Percentiles rank a stretch among this genome's conserved stretches.
Conservation (phyloP, 768 basidiomycete genomes). For the Suillus cothurnatus region DNA sequence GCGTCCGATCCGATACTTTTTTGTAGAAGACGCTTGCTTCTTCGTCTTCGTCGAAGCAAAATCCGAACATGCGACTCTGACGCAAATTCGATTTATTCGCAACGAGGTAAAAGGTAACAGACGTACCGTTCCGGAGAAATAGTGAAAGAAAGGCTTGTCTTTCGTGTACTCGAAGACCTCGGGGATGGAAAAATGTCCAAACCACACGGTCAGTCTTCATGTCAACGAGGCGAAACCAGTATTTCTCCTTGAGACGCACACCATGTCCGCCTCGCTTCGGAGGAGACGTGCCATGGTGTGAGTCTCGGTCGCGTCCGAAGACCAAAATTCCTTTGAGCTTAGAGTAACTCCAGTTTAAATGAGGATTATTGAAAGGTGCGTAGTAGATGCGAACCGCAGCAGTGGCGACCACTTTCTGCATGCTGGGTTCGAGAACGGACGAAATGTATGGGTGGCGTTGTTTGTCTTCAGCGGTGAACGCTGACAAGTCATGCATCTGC, state of each 20-base stretch:
- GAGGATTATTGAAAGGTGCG: slow-evolving; percentile 49
- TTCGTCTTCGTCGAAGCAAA: slow-evolving; percentile 59
- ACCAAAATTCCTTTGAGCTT: slow-evolving; percentile 61
- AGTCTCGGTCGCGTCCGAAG: slow-evolving; percentile 45
- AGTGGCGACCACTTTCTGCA: slow-evolving; percentile 52
- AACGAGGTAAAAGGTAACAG: slow-evolving; percentile 3
- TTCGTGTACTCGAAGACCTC: slow-evolving; percentile 68
- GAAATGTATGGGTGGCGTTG: slow-evolving; percentile 40
- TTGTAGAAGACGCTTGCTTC: slow-evolving; percentile 63
- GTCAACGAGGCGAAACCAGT: slow-evolving; percentile 71
- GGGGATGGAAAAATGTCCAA: slow-evolving; percentile 69
- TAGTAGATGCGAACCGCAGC: slow-evolving; percentile 65
- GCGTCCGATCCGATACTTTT: slow-evolving; percentile 53
- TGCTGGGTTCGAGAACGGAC: slow-evolving; percentile 40
- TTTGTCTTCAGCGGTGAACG: slow-evolving; percentile 41
- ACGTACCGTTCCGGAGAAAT: slow-evolving; percentile 83
- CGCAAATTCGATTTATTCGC: background rate
- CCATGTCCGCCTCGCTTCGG: slow-evolving; percentile 25
- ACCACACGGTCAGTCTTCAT: slow-evolving; percentile 57
- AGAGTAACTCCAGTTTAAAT: slow-evolving; percentile 59
- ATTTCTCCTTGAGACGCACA: slow-evolving; percentile 36
- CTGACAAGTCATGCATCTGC: slow-evolving; percentile 33
- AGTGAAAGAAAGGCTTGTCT: slow-evolving; percentile 92
- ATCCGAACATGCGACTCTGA: slow-evolving; percentile 51
- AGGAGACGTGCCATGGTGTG: slow-evolving; percentile 17